A percentile compares a stretch with the other conserved stretches of the same genome.
These are phyloP conservation scores for Xylariales sp. DNA, from an alignment of 2,329 filamentous ascomycete genomes.

Conservation along the genomic window DNA sequence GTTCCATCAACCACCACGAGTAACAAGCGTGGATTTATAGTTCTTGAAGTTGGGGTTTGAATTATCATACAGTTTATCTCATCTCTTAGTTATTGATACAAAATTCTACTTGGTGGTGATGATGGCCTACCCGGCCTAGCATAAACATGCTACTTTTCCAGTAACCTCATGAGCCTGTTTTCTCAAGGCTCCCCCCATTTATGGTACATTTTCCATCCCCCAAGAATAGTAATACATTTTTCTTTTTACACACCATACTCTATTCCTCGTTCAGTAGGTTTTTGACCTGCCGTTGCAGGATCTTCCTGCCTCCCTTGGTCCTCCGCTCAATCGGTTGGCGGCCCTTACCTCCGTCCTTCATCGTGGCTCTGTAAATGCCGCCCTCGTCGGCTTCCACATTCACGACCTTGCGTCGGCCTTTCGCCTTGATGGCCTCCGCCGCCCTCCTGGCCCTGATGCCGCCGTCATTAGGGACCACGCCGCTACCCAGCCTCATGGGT, in stretches of 20 bases:
- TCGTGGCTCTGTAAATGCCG: conserved; percentile 34
- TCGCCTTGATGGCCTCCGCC: conserved; percentile 15
- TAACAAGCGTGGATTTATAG: too few relatives aligned
- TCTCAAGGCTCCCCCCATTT: too few relatives aligned
- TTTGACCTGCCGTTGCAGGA: conserved; percentile 20
- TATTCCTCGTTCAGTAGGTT: conserved; percentile 35
- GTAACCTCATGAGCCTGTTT: too few relatives aligned
- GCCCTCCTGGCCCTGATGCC: conserved; percentile 36
- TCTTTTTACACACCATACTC: too few relatives aligned
- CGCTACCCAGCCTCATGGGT: conserved; percentile 54
- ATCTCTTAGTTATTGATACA: too few relatives aligned
- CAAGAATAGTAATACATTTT: too few relatives aligned
- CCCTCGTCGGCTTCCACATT: conserved; percentile 26
- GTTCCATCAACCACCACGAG: too few relatives aligned
- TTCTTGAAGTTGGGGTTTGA: too few relatives aligned
- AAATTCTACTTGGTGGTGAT: too few relatives aligned
- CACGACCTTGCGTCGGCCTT: conserved; percentile 35
- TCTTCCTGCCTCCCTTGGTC: conserved; percentile 36
- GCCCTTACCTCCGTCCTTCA: conserved; percentile 23
- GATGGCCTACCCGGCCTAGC: too few relatives aligned
- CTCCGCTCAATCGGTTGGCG: conserved; percentile 27
- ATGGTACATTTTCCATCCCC: not conserved
- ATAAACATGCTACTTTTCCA: too few relatives aligned
- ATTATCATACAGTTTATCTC: too few relatives aligned
- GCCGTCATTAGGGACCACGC: conserved; percentile 34